Percentiles rank a stretch among this genome's conserved stretches.
phyloP scores from a whole-genome alignment of 805 yeast genomes.

The Yamadazyma endophytica region DNA sequence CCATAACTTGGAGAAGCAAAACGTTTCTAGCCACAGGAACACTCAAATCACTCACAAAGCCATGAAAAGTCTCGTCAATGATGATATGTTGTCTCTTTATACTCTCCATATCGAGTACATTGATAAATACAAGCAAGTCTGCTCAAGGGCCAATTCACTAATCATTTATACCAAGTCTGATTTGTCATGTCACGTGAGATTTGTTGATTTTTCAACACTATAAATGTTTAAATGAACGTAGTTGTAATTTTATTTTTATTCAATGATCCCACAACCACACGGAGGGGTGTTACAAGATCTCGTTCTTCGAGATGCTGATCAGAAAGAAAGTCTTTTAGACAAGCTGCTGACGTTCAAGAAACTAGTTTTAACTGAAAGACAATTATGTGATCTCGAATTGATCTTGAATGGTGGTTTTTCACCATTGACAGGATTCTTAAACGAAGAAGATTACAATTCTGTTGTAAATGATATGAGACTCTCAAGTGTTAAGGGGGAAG shows the following conservation, averaged over 20 bases:
- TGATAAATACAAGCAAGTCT: too few relatives aligned
- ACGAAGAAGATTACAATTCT: conserved; percentile 61
- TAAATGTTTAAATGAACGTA: not conserved
- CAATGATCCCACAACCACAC: conserved; percentile 62
- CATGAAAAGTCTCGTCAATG: too few relatives aligned
- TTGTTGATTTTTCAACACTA: conserved; percentile 1
- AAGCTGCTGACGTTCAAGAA: conserved; percentile 35
- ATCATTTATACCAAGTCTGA: not conserved
- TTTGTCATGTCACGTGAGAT: conserved; percentile 8
- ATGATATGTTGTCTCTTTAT: too few relatives aligned
- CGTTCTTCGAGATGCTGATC: conserved; percentile 71
- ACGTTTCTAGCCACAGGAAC: too few relatives aligned
- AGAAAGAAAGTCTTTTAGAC: conserved; percentile 48
- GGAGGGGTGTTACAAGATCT: conserved; percentile 89
- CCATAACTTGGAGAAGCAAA: too few relatives aligned
- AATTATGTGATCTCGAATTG: conserved; percentile 88
- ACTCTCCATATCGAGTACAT: too few relatives aligned
- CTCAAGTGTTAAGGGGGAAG: conserved; percentile 35
- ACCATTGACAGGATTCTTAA: conserved; percentile 67
- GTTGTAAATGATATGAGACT: conserved; percentile 71
- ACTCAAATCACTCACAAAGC: too few relatives aligned
- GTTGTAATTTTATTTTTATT: not conserved
- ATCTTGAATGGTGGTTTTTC: conserved; percentile 93
- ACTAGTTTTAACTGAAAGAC: conserved; percentile 73
- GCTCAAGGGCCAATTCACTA: not conserved